Evolutionary conservation across 31 red algal species (phyloP), one percentile per base, ranked within the genome.

Genomic region (Odonthalia washingtoniensis): DNA sequence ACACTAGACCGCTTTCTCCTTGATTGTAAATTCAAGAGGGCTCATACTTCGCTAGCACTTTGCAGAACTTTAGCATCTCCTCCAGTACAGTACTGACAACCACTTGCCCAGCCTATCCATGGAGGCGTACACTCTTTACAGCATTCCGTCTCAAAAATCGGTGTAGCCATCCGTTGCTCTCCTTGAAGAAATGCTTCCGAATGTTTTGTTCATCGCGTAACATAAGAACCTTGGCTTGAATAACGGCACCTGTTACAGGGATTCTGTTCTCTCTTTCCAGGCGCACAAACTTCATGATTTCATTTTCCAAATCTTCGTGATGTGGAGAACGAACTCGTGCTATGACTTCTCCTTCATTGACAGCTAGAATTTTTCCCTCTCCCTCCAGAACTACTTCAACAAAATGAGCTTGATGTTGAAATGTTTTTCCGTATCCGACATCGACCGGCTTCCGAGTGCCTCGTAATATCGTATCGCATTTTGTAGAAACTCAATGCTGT

Each of bases 231-330:
- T 72, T 72, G 14, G 67, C 12, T 14, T 27, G 14, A 12, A 72
- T 21, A 33, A 72, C 12, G 16, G 12, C 67, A 27, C 67, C 31
- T 21, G 67, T 72, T 14, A 72, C 14, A 27, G 67, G 67, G 12
- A 27, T 14, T 33, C 14, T 72, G 12, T 72, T 32, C 30, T 16
- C 31, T 16, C 67, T 14, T 27, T 14, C 67, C 12, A 30, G 17
- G 30, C 30, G 14, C 12, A 72, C 14, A 33, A 72, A 72, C 67
- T 72, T 16, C 67, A 72, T 72, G 12, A 72, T 14, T 16, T 72
- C 67, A 27, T 72, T 30, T 30, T 72, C 67, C 16, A 72, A n/a
- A n/a, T n/a, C n/a, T n/a, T n/a, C n/a, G n/a, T n/a, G n/a, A n/a
- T n/a, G n/a, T n/a, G n/a, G n/a, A n/a, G n/a, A n/a, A n/a, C n/a